Evolutionary conservation across 306 rosid genomes (phyloP).

Genomic region (Coriaria nepalensis): DNA sequence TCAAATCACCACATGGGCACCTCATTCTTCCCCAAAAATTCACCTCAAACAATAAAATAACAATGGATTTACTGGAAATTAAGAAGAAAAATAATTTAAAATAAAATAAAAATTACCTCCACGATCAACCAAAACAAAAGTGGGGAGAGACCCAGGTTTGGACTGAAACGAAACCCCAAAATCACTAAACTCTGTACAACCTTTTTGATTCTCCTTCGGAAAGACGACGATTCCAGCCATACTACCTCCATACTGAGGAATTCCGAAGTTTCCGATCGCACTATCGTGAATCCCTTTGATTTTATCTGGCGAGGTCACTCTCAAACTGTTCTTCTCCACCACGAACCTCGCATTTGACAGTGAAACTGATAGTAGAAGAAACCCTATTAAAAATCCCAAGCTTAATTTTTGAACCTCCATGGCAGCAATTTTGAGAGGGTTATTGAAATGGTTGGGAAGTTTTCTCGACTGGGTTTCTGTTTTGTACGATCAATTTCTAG

Average conservation of each 20-base stretch:
- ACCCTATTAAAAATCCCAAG: slow-evolving; percentile 36
- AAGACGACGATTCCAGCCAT: slow-evolving; percentile 76
- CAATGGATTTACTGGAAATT: too few relatives aligned
- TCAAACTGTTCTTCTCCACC: slow-evolving; percentile 94
- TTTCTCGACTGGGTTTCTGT: too few relatives aligned
- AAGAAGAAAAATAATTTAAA: slow-evolving; percentile 10
- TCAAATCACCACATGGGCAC: too few relatives aligned
- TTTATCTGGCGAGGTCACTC: slow-evolving; percentile 74
- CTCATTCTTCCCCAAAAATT: too few relatives aligned
- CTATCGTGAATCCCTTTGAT: slow-evolving; percentile 75
- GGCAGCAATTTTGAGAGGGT: background rate
- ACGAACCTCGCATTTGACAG: slow-evolving; percentile 58
- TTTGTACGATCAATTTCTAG: too few relatives aligned
- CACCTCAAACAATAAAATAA: too few relatives aligned
- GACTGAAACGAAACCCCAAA: slow-evolving; percentile 54
- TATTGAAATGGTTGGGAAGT: background rate
- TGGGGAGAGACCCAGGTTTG: slow-evolving; percentile 75
- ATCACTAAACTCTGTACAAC: slow-evolving; percentile 72
- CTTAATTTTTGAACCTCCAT: slow-evolving; percentile 49
- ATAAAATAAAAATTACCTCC: slow-evolving; percentile 52
- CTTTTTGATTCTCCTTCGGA: slow-evolving; percentile 73
- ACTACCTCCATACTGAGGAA: slow-evolving; percentile 96
- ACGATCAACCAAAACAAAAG: slow-evolving; percentile 77
- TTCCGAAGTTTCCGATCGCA: slow-evolving; percentile 96
- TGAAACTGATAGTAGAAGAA: slow-evolving; percentile 35